phyloP scores from a whole-genome alignment of 1,284 basidiomycete species.

The Moesziomyces parantarcticus region DNA sequence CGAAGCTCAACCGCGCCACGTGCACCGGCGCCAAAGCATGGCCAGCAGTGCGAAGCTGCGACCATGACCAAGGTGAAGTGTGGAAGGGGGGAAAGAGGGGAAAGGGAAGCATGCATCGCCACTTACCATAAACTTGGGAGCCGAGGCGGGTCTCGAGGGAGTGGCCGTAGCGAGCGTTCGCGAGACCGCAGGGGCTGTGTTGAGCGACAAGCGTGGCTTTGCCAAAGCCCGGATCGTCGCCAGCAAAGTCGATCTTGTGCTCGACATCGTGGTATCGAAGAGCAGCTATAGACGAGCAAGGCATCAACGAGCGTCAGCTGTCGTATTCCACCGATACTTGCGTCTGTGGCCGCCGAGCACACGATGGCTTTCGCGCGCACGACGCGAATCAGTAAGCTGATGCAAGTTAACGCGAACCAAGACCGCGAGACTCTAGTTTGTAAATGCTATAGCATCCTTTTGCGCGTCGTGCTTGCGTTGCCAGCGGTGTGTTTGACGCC shows the following conservation, averaged over 20 bases:
- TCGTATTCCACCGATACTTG: no score
- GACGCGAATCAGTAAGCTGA: conserved; percentile 50
- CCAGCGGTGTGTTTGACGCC: background rate
- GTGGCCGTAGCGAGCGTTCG: background rate
- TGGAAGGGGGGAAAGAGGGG: background rate
- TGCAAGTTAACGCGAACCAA: conserved; percentile 61
- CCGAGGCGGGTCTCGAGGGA: no score
- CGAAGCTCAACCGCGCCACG: conserved; percentile 42
- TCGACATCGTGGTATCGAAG: no score
- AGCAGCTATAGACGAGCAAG: no score
- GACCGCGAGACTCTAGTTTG: conserved; percentile 66
- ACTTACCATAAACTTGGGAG: background rate
- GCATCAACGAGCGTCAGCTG: no score
- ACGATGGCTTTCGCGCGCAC: conserved; percentile 1
- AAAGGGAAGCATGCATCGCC: background rate
- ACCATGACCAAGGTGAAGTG: background rate
- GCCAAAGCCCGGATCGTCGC: no score
- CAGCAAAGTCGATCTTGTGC: no score
- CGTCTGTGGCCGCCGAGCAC: background rate
- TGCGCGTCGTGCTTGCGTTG: conserved; percentile 13
- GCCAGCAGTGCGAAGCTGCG: background rate
- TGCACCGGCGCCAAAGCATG: conserved; percentile 46
- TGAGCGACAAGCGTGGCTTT: background rate
- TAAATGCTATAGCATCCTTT: conserved; percentile 52
- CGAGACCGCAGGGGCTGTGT: background rate